A percentile compares a stretch with the other conserved stretches of the same genome.
Evolutionary conservation across 208 protist genomes (phyloP).

Genomic region (Trypanosoma caninum): DNA sequence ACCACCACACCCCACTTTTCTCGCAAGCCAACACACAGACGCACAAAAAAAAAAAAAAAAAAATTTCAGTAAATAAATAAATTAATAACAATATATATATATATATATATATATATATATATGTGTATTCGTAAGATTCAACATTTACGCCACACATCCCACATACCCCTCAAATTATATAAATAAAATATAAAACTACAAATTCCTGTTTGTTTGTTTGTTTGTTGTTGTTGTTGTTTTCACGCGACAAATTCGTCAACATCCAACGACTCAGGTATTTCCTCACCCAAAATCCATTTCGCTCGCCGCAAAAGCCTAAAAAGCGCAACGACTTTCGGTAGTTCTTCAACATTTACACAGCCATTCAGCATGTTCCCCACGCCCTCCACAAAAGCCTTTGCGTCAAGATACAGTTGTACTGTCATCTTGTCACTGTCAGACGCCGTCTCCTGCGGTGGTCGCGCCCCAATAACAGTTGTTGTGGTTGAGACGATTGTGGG

Average conservation of each 20-base stretch:
- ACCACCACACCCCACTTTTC: neutral
- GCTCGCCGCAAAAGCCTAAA: constrained; percentile 53
- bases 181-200: too few species aligned
- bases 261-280: constrained; percentile 68
- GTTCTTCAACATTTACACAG: constrained; percentile 10
- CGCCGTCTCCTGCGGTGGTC: constrained; percentile 51
- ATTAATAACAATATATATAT: constrained; percentile 4
- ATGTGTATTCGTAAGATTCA: neutral
- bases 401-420: constrained; percentile 81
- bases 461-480: neutral
- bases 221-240: too few species aligned
- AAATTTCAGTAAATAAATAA: constrained; percentile 8
- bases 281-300: constrained; percentile 70
- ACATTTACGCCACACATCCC: too few species aligned
- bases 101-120: constrained; percentile 6
- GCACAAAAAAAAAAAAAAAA: constrained; percentile 14
- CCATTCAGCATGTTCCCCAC: constrained; percentile 13
- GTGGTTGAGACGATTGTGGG: too few species aligned
- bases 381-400: constrained; percentile 35
- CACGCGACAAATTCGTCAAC: constrained; percentile 32
- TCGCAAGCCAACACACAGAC: neutral
- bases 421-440: constrained; percentile 87
- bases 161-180: too few species aligned
- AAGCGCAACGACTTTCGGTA: constrained; percentile 25
- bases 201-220: too few species aligned